phyloP scores from a whole-genome alignment of 805 yeast species.

The Myxozyma vanderwaltii region DNA sequence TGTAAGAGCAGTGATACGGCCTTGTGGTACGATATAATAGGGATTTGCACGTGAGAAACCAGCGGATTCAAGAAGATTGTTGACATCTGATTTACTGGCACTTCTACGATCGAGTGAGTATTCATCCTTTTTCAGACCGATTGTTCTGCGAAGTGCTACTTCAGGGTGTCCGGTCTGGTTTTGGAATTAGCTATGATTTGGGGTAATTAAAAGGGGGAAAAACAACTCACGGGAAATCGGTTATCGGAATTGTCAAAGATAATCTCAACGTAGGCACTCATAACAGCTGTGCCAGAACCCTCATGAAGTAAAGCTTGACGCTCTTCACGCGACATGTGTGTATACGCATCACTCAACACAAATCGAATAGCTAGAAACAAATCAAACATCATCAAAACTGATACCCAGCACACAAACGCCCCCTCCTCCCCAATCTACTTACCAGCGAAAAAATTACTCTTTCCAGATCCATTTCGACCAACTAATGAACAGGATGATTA shows the following conservation, averaged over 20 bases:
- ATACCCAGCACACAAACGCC: background rate
- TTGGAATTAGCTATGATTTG: background rate
- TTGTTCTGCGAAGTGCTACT: constrained; percentile 78
- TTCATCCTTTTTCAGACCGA: constrained; percentile 91
- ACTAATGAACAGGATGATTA: constrained; percentile 40
- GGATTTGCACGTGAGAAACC: constrained; percentile 91
- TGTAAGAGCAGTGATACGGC: constrained; percentile 79
- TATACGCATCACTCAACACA: constrained; percentile 86
- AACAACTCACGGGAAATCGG: constrained; percentile 56
- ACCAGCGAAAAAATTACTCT: constrained; percentile 84
- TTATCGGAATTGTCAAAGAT: constrained; percentile 79
- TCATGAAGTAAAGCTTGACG: constrained; percentile 86
- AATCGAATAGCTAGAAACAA: constrained; percentile 88
- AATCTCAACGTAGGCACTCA: constrained; percentile 92
- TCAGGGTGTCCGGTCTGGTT: constrained; percentile 57
- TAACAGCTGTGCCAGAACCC: constrained; percentile 73
- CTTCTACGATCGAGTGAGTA: constrained; percentile 79
- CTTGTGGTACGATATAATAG: constrained; percentile 96
- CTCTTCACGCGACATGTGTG: constrained; percentile 80
- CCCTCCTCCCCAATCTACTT: too few relatives aligned
- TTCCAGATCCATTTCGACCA: constrained; percentile 96
- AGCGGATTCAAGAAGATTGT: constrained; percentile 82
- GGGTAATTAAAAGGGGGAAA: background rate
- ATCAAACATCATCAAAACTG: background rate
- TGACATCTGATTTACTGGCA: constrained; percentile 70